Conservation (phyloP, 768 basidiomycete genomes). For the Rhizopogon salebrosus region DNA sequence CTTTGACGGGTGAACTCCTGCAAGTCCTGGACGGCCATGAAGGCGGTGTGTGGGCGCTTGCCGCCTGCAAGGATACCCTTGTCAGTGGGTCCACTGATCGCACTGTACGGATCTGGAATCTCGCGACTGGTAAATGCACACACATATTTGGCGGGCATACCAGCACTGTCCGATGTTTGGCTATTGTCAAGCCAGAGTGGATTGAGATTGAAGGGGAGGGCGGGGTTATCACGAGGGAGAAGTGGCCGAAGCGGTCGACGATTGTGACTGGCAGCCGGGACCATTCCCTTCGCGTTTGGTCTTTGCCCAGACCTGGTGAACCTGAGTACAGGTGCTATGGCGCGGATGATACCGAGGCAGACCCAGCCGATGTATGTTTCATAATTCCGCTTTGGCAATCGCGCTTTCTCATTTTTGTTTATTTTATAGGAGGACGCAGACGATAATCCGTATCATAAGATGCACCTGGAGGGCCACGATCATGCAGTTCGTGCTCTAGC, state of each 20-base stretch:
- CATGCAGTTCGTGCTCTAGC: conserved; percentile 92
- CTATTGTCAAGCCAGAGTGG: conserved; percentile 92
- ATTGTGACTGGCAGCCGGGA: conserved; percentile 74
- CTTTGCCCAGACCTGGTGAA: conserved; percentile 62
- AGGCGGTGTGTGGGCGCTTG: conserved; percentile 97
- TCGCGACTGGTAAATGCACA: conserved; percentile 73
- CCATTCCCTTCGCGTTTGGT: conserved; percentile 62
- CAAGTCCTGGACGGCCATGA: conserved; percentile 84
- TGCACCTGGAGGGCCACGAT: conserved; percentile 83
- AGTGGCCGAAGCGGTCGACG: conserved; percentile 64
- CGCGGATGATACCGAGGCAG: conserved; percentile 54
- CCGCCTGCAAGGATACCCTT: conserved; percentile 78
- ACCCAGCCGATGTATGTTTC: conserved; percentile 43
- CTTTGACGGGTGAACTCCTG: conserved; percentile 70
- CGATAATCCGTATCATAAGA: conserved; percentile 86
- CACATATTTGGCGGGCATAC: conserved; percentile 97
- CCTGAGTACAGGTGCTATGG: conserved; percentile 69
- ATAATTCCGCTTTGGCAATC: not conserved
- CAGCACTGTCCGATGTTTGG: conserved; percentile 91
- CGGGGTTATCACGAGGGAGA: conserved; percentile 61
- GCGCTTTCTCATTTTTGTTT: conserved; percentile 3
- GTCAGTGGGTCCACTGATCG: conserved; percentile 94
- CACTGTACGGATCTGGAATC: conserved; percentile 89
- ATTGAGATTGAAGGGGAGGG: conserved; percentile 66
- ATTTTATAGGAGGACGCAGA: conserved; percentile 52